Evolutionary conservation across 179 eudicot genomes (phyloP), one percentile per base, ranked within the genome.

Genomic region (Beta corolliflora): DNA sequence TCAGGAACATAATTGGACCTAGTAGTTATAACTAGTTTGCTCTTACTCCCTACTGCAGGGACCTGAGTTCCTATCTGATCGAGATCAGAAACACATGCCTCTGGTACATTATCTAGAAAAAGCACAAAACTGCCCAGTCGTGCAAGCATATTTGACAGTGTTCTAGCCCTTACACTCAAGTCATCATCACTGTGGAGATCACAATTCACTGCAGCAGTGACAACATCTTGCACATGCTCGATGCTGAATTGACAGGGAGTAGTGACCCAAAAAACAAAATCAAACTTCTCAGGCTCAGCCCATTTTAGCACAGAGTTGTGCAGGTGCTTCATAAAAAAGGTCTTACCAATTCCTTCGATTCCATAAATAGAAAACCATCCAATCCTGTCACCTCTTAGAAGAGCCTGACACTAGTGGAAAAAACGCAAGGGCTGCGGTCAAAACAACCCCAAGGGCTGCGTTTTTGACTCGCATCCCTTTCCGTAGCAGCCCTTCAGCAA

Each of bases 51-150:
- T 76, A 25, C 23, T 45, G 76, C n/a, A 81, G 76, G 58, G 31
- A 66, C 23, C 10, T 75, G 79, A 21, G 74, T 75, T 16, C 79
- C 83, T 23, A 81, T n/a, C 29, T 54, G 46, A 9, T 65, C 67
- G 4, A 23, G 48, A 25, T 25, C 29, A 19, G 67, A 53, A 58
- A 81, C 31, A 18, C 2, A 12, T 59, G 44, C 74, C 44, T 44
- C 68, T 7, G 73, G 73, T 6, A 75, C 79, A 75, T 12, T 73
- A 75, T 81, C 79, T 66, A 75, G 53, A n/a, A 71, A 80, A 80
- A 48, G 64, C 52, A 80, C 82, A 61, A 72, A 58, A 16, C 63
- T 72, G 13, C 70, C 82, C 16, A 64, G 71, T 29, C 61, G 23
- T 16, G 66, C 41, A 52, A 80, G 25, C 5, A 44, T 10, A 53